phyloP scores from a whole-genome alignment of 257 asterid genomes.

The Sherardia arvensis region DNA sequence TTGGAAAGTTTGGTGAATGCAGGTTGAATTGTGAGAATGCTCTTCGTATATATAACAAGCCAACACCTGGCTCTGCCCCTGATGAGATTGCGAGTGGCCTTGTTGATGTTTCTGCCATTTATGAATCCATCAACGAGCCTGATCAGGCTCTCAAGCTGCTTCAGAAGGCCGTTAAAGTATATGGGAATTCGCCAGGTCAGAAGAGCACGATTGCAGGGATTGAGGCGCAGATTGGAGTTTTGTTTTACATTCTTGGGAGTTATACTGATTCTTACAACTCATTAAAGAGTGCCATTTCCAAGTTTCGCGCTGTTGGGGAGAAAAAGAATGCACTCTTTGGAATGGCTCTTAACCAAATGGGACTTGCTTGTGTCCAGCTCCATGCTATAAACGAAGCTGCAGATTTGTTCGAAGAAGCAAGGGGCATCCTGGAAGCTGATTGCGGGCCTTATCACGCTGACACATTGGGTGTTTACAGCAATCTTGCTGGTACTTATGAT shows the following conservation, averaged over 20 bases:
- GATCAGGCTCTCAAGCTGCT: constrained; percentile 33
- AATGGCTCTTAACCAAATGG: constrained; percentile 37
- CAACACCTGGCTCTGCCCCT: constrained; percentile 31
- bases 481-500: constrained; percentile 39
- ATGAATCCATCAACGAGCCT: constrained; percentile 33
- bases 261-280: constrained; percentile 29
- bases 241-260: constrained; percentile 32
- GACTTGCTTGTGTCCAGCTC: constrained; percentile 36
- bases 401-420: constrained; percentile 39
- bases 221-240: constrained; percentile 40
- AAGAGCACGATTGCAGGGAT: constrained; percentile 31
- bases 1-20: constrained; percentile 65
- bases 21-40: constrained; percentile 69
- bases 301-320: constrained; percentile 33
- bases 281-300: constrained; percentile 25
- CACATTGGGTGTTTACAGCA: constrained; percentile 38
- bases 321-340: constrained; percentile 36
- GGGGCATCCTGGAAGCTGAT: constrained; percentile 31
- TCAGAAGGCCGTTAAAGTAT: constrained; percentile 27
- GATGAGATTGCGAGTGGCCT: constrained; percentile 86
- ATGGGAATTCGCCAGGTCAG: constrained; percentile 29
- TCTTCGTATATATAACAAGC: constrained; percentile 52
- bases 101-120: constrained; percentile 33
- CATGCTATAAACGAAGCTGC: constrained; percentile 37
- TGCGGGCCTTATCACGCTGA: constrained; percentile 36